Base-by-base conservation (phyloP, 768 basidiomycete genomes). In the Boletus eberwhitei region DNA sequence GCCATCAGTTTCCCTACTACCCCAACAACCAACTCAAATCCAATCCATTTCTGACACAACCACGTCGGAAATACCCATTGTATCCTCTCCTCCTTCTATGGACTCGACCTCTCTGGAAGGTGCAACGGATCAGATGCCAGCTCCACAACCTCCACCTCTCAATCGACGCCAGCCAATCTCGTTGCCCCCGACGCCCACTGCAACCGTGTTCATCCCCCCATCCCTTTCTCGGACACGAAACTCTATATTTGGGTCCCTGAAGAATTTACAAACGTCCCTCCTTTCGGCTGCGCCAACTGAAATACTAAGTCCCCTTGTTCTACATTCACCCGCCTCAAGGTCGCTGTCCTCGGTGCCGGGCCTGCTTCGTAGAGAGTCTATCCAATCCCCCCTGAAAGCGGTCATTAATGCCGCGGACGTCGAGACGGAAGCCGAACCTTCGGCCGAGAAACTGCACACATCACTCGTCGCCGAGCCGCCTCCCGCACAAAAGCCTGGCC, bases 141-240 rank as follows among this genome's bases (percentile, higher is more conserved):
- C 46, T 29, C 31, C 47, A 19, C 62, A 60, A 52, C 72, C 72
- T 4, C 71, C 71, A 26, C 64, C 59, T 42, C 64, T 72, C 13
- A 53, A 50, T 49, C 65, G 67, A 57, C 67, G 52, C 11, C 60
- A 57, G 22, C 69, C 72, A 31, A 69, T 72, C 29, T 73, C 72
- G 4, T 50, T 72, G n/a, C 71, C 71, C 3, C n/a, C 67, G 12
- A 72, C 71, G 13, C 71, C 71, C 8, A 71, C 66, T 36, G 57
- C 62, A 14, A 54, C 61, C 19, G 7, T 57, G 2, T 62, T 50
- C 29, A 62, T 60, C 5, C 58, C 70, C 34, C 14, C 61, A 3
- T 50, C 61, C 14, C 19, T 57, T 7, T 7, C 61, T 31, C 32
- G 38, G 12, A 54, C 52, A 22, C 59, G 63, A 19, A 65, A 64